Conservation (phyloP, 2,329 filamentous ascomycete genomes). For the Xylariaceae sp. region DNA sequence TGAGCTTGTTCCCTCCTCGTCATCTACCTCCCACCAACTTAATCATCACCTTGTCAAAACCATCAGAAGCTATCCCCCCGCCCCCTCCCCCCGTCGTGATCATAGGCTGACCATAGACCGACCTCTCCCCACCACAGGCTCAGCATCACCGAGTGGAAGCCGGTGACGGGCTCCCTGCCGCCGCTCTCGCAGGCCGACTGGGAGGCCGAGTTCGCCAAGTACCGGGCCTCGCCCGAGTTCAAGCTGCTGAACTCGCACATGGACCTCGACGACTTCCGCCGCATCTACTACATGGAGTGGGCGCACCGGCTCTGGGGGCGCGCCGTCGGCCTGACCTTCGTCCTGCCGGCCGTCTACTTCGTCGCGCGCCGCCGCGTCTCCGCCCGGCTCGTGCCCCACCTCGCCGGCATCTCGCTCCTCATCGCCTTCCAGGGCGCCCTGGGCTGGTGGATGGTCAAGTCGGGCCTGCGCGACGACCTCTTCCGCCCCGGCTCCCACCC, state of each 20-base stretch:
- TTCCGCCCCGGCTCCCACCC: slow-evolving; percentile 88
- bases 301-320: slow-evolving; percentile 90
- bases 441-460: slow-evolving; percentile 99
- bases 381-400: slow-evolving; percentile 64
- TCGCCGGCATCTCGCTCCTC: slow-evolving; percentile 76
- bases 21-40: neutral
- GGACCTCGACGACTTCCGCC: slow-evolving; percentile 89
- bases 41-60: too few relatives aligned
- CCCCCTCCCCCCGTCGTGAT: too few relatives aligned
- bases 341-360: slow-evolving; percentile 83
- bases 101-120: too few relatives aligned
- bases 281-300: slow-evolving; percentile 99
- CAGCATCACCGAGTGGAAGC: slow-evolving; percentile 98
- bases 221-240: slow-evolving; percentile 88
- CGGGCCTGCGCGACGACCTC: slow-evolving; percentile 88
- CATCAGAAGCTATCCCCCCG: too few relatives aligned
- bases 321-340: slow-evolving; percentile 81
- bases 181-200: slow-evolving; percentile 74
- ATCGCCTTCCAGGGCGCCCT: slow-evolving; percentile 94
- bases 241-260: slow-evolving; percentile 87
- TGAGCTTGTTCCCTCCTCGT: slow-evolving; percentile 30
- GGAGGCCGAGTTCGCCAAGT: slow-evolving; percentile 89
- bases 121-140: slow-evolving; percentile 52
- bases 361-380: slow-evolving; percentile 73
- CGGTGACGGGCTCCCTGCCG: slow-evolving; percentile 85